Evolutionary conservation across 805 yeast species (phyloP), one percentile per base, ranked within the genome.

Genomic region (Saturnispora besseyi): DNA sequence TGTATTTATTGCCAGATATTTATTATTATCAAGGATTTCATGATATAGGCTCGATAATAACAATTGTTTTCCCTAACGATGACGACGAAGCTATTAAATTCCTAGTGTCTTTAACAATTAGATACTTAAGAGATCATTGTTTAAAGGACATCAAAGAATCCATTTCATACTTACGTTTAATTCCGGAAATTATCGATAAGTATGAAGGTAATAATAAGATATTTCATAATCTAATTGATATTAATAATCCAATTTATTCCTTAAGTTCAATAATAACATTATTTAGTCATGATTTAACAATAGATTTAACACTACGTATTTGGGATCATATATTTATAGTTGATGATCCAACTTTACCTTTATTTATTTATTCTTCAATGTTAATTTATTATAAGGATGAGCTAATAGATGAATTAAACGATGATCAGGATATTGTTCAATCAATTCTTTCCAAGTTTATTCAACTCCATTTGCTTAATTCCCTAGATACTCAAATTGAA

Each of bases 1-100:
- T 93, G 12, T 66, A 87, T 37, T 73, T 71, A 13, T 69, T 82
- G 55, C 90, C 90, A 0, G 59, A 64, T 3, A 68, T 90, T 40
- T 71, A 78, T 51, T 91, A 91, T 64, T 91, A 89, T 63, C 99
- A 91, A 66, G 99, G 99, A 0, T 87, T 76, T 63, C 98, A 91
- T 64, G 98, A 93, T 59, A 71, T 93, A 21, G 89, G 87, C 1
- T 74, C 86, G 34, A 74, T 85, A 4, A 69, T 86, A 6, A 66
- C 85, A 4, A 61, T 83, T 15, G 77, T 83, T 1, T 78, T 80
- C 44, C 41, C 49, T 4, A 21, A 55, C 33, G 67, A 63, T 3
- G 50, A 42, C 13, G 68, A 57, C 49, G 64, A 74, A 2, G 64
- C 64, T 3, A 75, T 70, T 51, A 59, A 59, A 21, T 58, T 80